Conservation (phyloP, 2,329 filamentous ascomycete species). For the Madurella mycetomatis region DNA sequence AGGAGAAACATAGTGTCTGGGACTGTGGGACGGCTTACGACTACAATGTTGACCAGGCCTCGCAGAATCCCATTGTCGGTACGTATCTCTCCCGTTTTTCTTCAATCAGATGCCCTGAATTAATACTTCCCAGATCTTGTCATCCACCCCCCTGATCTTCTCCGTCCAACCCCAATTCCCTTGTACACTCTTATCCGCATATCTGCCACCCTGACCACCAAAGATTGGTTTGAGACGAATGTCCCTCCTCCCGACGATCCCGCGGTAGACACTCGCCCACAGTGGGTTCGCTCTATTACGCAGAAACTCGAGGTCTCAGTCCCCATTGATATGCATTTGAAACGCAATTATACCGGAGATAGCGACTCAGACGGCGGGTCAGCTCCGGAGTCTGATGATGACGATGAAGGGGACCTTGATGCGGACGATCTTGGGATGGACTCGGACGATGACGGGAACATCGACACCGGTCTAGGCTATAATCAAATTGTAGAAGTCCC, state of each 20-base stretch:
- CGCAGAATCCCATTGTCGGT: conserved; percentile 47
- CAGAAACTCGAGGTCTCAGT: conserved; percentile 42
- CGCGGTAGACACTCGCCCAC: conserved; percentile 27
- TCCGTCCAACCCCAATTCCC: conserved; percentile 34
- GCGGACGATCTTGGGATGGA: conserved; percentile 9
- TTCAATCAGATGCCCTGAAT: neutral
- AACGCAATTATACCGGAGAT: conserved; percentile 33
- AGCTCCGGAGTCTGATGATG: conserved; percentile 8
- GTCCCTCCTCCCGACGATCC: conserved; percentile 27
- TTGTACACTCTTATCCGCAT: conserved; percentile 50
- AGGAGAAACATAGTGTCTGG: conserved; percentile 35
- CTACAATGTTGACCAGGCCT: conserved; percentile 14
- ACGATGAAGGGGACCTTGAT: conserved; percentile 18
- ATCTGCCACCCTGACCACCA: conserved; percentile 48
- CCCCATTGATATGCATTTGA: conserved; percentile 40
- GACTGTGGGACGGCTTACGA: conserved; percentile 46
- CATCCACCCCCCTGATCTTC: conserved; percentile 38
- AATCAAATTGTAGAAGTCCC: conserved; percentile 23
- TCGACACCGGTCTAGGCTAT: conserved; percentile 13
- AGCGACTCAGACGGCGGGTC: conserved; percentile 11
- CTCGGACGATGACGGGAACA: conserved; percentile 17
- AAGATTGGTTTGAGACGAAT: conserved; percentile 53
- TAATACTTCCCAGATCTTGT: conserved; percentile 40
- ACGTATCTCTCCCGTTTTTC: conserved; percentile 6
- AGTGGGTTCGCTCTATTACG: conserved; percentile 47